Evolutionary conservation across 306 rosid genomes (phyloP), one percentile per base, ranked within the genome.

Genomic region (Lupinus albus): DNA sequence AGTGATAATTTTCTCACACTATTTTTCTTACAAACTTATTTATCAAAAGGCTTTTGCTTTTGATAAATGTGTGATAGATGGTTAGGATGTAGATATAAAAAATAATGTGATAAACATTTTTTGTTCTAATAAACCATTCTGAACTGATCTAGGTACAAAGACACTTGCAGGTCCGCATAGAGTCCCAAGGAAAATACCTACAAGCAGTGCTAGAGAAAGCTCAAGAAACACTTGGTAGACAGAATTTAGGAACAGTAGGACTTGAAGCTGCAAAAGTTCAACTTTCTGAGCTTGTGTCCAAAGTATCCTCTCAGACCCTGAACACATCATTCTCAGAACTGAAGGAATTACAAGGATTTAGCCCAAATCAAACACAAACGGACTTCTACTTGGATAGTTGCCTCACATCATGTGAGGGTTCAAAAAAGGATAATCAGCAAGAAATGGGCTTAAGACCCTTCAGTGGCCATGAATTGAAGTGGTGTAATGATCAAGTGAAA

Each of bases 111-210:
- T 25, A 1, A 25, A 25, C 30, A 25, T 25, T 25, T 25, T 25
- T 25, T 25, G 30, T 2, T 56, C 50, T 53, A 18, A 80, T 61
- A 11, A 60, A 12, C 30, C 17, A 12, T 52, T 69, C 15, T 18
- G 58, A 53, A 38, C 73, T 8, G 36, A 33, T 72, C 12, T 74
- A 90, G 97, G 95, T 91, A 62, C 97, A 91, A 78, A 74, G 96
- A 66, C 97, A 83, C 79, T 70, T 91, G 33, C 97, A 91, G 63
- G 82, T 84, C n/a, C 78, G 96, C 7, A 91, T 86, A 54, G 97
- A 91, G 67, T 88, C 97, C 13, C 97, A 88, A 77, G 97, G 97
- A 13, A 91, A 91, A 61, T 91, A 91, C 84, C 83, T 91, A 11
- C 97, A 91, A 46, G 61, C 91, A 13, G 97, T 91, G 79, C 67